Evolutionary conservation across 495 filamentous ascomycete species (phyloP).

Genomic region (Tuber borchii): DNA sequence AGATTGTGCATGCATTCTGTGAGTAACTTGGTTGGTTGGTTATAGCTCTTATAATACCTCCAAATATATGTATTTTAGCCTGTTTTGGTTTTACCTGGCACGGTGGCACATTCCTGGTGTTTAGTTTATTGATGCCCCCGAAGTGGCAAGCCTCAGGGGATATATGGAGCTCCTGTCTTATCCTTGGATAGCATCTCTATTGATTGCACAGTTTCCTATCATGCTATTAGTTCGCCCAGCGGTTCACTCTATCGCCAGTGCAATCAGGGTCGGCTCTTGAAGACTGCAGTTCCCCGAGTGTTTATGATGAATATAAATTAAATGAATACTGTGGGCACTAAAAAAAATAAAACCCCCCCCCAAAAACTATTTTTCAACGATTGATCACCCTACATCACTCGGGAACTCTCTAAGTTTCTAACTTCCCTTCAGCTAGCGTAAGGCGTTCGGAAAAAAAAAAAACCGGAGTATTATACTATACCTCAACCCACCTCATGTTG

Average conservation of each 20-base stretch:
- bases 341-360: neutral
- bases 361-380: neutral
- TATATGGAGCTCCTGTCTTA: neutral
- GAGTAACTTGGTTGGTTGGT: neutral
- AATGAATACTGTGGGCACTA: neutral
- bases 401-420: neutral
- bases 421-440: neutral
- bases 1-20: neutral
- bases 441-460: neutral
- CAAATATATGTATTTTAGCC: neutral
- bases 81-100: neutral
- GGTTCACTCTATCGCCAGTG: neutral
- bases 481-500: neutral
- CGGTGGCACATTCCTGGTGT: neutral
- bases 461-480: neutral
- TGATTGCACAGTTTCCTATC: neutral
- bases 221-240: neutral
- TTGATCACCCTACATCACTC: neutral
- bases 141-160: neutral
- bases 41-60: neutral
- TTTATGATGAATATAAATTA: too few species aligned
- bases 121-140: neutral
- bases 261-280: neutral
- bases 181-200: neutral
- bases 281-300: neutral